These are phyloP conservation scores for Candida pseudoviswanathii DNA, from an alignment of 1,139 yeast genomes.

Conservation along the genomic window DNA sequence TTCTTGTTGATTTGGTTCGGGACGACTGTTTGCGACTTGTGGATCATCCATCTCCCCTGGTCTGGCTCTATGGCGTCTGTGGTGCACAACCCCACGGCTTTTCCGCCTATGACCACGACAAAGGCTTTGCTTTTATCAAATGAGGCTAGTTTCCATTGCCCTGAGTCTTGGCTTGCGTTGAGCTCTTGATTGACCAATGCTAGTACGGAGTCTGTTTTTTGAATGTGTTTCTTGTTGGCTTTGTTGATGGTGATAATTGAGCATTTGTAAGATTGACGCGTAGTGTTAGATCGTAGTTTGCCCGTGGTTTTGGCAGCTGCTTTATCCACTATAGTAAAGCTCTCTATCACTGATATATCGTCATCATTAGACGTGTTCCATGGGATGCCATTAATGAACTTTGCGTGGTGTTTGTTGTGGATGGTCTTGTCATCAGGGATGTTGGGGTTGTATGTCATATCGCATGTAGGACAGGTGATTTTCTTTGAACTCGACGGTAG, in stretches of 20 bases:
- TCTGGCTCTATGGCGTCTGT: conserved; percentile 35
- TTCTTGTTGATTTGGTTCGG: conserved; percentile 32
- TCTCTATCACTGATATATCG: conserved; percentile 9
- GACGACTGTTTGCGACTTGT: conserved; percentile 34
- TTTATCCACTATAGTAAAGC: background rate
- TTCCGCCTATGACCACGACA: conserved; percentile 38
- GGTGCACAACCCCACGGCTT: conserved; percentile 57
- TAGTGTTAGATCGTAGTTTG: conserved; percentile 7
- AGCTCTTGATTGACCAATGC: conserved; percentile 59
- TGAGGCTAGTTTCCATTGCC: conserved; percentile 43
- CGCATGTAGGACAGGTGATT: conserved; percentile 55
- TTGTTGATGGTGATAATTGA: conserved; percentile 21
- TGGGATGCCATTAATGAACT: conserved; percentile 48
- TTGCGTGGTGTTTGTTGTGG: conserved; percentile 52
- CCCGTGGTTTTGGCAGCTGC: background rate
- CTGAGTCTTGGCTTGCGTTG: conserved; percentile 57
- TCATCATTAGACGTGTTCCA: conserved; percentile 36
- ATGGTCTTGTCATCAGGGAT: conserved; percentile 45
- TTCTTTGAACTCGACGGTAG: conserved; percentile 11
- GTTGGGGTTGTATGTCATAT: conserved; percentile 57
- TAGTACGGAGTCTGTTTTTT: conserved; percentile 32
- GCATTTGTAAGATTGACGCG: conserved; percentile 14
- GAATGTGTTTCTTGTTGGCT: conserved; percentile 21
- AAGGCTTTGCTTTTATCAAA: conserved; percentile 42
- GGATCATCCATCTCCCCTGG: conserved; percentile 53